A percentile compares a stretch with the other conserved stretches of the same genome.
Evolutionary conservation across 2,329 filamentous ascomycete genomes (phyloP).

Genomic region (Aspergillus chevalieri): DNA sequence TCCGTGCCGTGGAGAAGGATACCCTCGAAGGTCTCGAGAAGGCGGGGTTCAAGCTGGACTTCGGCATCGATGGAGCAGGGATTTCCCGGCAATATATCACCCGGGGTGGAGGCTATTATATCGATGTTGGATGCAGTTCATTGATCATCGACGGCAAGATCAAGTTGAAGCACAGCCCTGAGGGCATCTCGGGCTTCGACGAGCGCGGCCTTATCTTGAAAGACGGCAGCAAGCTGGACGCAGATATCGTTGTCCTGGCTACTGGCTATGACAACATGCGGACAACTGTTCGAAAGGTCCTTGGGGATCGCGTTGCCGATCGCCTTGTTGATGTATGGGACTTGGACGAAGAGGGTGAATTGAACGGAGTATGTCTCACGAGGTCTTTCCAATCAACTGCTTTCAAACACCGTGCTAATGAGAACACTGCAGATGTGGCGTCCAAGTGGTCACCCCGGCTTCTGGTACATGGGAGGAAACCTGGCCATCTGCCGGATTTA

Average conservation of each 20-base stretch:
- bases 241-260: slow-evolving; percentile 59
- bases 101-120: slow-evolving; percentile 53
- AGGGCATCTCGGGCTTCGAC: slow-evolving; percentile 49
- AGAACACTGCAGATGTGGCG: slow-evolving; percentile 41
- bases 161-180: slow-evolving; percentile 52
- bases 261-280: slow-evolving; percentile 65
- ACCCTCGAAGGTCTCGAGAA: slow-evolving; percentile 42
- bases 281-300: slow-evolving; percentile 54
- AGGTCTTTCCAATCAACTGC: background rate
- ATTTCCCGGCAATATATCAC: slow-evolving; percentile 42
- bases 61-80: slow-evolving; percentile 36
- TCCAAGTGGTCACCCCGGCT: slow-evolving; percentile 55
- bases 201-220: slow-evolving; percentile 43
- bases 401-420: slow-evolving; percentile 1
- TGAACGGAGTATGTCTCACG: slow-evolving; percentile 36
- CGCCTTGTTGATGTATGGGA: slow-evolving; percentile 56
- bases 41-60: slow-evolving; percentile 42
- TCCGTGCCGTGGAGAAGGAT: slow-evolving; percentile 34
- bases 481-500: slow-evolving; percentile 57
- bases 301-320: slow-evolving; percentile 58
- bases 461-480: slow-evolving; percentile 64
- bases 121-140: slow-evolving; percentile 50
- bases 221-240: slow-evolving; percentile 52
- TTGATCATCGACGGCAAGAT: slow-evolving; percentile 55
- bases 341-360: slow-evolving; percentile 51